Percentiles rank a stretch among this genome's conserved stretches.
These are phyloP conservation scores for Fusarium tuaranense DNA, from an alignment of 2,329 filamentous ascomycete species.

Conservation along the genomic window DNA sequence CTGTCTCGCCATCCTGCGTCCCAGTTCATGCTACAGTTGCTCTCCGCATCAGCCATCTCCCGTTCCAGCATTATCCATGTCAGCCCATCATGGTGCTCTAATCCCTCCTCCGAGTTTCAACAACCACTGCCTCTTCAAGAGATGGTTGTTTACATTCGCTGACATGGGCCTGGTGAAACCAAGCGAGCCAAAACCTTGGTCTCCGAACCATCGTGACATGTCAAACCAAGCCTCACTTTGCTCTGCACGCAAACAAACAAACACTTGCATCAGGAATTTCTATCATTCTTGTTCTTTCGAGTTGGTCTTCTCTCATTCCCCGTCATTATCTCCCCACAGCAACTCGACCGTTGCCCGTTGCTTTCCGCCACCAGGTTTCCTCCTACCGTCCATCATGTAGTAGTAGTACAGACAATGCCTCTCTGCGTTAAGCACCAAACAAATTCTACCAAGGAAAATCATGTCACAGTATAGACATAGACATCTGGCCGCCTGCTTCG, in stretches of 20 bases:
- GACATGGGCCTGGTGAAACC: background rate
- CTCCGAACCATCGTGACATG: background rate
- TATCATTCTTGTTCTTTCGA: conserved; percentile 27
- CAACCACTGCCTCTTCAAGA: background rate
- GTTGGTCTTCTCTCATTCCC: conserved; percentile 24
- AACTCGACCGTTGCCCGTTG: conserved; percentile 4
- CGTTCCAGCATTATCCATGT: conserved; percentile 3
- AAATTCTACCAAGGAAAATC: conserved; percentile 20
- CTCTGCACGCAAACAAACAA: background rate
- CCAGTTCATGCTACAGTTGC: background rate
- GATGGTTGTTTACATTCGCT: background rate
- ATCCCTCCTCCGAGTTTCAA: background rate
- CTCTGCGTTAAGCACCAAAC: conserved; percentile 17
- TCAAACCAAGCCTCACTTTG: background rate
- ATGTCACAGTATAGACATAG: conserved; percentile 26
- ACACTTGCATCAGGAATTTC: conserved; percentile 9
- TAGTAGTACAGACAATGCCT: conserved; percentile 34
- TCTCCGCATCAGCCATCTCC: conserved; percentile 4
- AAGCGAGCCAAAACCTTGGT: background rate
- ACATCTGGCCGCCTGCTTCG: conserved; percentile 23
- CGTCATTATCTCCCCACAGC: conserved; percentile 30
- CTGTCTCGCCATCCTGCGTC: conserved; percentile 6
- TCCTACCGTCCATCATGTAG: conserved; percentile 24
- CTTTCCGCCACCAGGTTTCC: conserved; percentile 8
- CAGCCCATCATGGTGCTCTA: background rate